These are phyloP conservation scores for Jasminum sambac DNA, from an alignment of 257 asterid genomes.

Conservation along the genomic window DNA sequence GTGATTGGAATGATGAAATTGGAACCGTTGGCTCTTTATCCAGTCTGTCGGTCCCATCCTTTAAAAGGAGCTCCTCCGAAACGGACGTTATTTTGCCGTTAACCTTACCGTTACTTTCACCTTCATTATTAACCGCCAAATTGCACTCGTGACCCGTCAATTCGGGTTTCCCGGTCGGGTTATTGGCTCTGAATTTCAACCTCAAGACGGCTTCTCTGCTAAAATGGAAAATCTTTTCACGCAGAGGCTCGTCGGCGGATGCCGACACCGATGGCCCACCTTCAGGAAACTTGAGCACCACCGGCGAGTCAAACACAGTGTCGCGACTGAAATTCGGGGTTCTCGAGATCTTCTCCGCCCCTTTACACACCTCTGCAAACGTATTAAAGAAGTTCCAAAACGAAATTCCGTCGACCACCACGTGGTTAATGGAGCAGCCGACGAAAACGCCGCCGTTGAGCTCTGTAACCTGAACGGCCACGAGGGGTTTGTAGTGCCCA, in stretches of 20 bases:
- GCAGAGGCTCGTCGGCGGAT: slow-evolving; percentile 34
- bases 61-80: neutral
- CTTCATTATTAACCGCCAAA: slow-evolving; percentile 34
- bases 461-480: too few species aligned
- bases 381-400: slow-evolving; percentile 58
- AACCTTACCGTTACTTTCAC: slow-evolving; percentile 27
- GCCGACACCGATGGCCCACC: slow-evolving; percentile 46
- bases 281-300: slow-evolving; percentile 29
- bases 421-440: slow-evolving; percentile 49
- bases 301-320: slow-evolving; percentile 40
- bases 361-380: slow-evolving; percentile 39
- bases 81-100: slow-evolving; percentile 49
- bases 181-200: slow-evolving; percentile 34
- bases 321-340: slow-evolving; percentile 36
- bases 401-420: slow-evolving; percentile 63
- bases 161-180: neutral
- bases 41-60: neutral
- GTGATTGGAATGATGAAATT: slow-evolving; percentile 87
- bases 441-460: too few species aligned
- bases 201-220: slow-evolving; percentile 40
- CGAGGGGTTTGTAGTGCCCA: slow-evolving; percentile 40
- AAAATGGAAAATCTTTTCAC: slow-evolving; percentile 45
- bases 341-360: slow-evolving; percentile 30
- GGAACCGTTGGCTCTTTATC: slow-evolving; percentile 40
- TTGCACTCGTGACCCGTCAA: slow-evolving; percentile 8